A percentile compares a stretch with the other conserved stretches of the same genome.
phyloP scores from a whole-genome alignment of 1,284 basidiomycete genomes.

The Mycosarcoma maydis region DNA sequence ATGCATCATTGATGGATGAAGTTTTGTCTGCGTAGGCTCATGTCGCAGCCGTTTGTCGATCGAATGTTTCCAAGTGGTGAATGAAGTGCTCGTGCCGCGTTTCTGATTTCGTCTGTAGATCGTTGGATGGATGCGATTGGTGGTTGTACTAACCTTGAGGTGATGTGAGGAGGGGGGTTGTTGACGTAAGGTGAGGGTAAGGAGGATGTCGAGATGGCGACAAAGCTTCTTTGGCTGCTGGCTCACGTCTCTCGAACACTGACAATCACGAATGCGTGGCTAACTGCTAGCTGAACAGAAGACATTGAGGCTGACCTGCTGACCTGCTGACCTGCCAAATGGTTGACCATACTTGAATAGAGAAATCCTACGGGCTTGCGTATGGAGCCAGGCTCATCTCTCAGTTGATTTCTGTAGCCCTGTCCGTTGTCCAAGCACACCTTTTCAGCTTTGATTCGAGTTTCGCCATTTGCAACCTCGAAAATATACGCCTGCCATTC shows the following conservation, averaged over 20 bases:
- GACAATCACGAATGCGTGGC: background rate
- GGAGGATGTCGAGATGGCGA: slow-evolving; percentile 39
- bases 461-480: no score
- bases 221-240: slow-evolving; percentile 36
- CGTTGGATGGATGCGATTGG: background rate
- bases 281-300: background rate
- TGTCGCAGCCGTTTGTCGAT: background rate
- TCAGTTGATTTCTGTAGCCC: no score
- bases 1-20: background rate
- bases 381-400: no score
- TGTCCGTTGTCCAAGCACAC: background rate
- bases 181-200: slow-evolving; percentile 49
- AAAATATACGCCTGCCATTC: no score
- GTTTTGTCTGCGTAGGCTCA: no score
- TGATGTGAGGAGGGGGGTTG: slow-evolving; percentile 26
- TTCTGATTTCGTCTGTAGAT: slow-evolving; percentile 12
- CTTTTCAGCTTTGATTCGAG: no score
- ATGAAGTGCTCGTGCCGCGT: slow-evolving; percentile 30
- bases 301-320: background rate
- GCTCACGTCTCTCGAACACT: slow-evolving; percentile 8
- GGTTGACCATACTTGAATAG: no score
- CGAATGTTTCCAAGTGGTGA: no score
- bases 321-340: no score
- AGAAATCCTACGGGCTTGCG: no score
- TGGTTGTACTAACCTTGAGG: slow-evolving; percentile 51